These are phyloP conservation scores for Hypoxylon cercidicola DNA, from an alignment of 495 filamentous ascomycete genomes.

Conservation along the genomic window DNA sequence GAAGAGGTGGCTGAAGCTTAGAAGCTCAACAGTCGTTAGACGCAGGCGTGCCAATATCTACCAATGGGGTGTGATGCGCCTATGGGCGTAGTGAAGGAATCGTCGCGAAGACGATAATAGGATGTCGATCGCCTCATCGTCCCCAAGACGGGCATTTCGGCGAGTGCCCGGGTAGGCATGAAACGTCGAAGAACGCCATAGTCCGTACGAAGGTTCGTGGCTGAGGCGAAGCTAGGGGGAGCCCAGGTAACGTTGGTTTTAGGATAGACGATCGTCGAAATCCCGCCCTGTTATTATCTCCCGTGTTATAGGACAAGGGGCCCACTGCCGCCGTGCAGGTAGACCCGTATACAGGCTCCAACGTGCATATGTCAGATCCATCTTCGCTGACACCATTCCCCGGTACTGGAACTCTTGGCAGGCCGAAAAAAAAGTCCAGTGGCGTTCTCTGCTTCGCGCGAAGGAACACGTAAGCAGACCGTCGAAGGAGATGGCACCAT, in stretches of 20 bases:
- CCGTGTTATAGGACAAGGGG: not conserved
- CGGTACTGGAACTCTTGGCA: slow-evolving; percentile 14
- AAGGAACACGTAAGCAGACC: slow-evolving; percentile 28
- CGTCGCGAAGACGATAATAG: not conserved
- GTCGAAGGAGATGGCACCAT: slow-evolving; percentile 10
- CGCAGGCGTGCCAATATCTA: too few relatives aligned
- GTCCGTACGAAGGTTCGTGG: slow-evolving; percentile 5
- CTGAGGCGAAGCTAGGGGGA: slow-evolving; percentile 31
- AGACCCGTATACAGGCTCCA: not conserved
- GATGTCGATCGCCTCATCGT: slow-evolving; percentile 16
- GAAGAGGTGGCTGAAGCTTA: too few relatives aligned
- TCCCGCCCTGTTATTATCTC: slow-evolving; percentile 2
- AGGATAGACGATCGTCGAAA: slow-evolving; percentile 25
- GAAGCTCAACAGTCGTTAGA: too few relatives aligned
- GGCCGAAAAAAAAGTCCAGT: not conserved
- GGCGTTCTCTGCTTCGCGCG: not conserved
- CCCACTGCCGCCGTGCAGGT: slow-evolving; percentile 12
- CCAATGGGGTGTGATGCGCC: slow-evolving; percentile 4
- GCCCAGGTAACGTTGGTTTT: slow-evolving; percentile 37
- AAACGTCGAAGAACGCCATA: not conserved
- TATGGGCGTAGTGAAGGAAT: not conserved
- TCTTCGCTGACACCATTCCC: slow-evolving; percentile 20
- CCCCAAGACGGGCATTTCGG: not conserved
- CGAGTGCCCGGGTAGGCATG: not conserved
- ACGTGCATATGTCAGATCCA: slow-evolving; percentile 23